phyloP scores from a whole-genome alignment of 345 rosid genomes.

The Rubroshorea leprosula region DNA sequence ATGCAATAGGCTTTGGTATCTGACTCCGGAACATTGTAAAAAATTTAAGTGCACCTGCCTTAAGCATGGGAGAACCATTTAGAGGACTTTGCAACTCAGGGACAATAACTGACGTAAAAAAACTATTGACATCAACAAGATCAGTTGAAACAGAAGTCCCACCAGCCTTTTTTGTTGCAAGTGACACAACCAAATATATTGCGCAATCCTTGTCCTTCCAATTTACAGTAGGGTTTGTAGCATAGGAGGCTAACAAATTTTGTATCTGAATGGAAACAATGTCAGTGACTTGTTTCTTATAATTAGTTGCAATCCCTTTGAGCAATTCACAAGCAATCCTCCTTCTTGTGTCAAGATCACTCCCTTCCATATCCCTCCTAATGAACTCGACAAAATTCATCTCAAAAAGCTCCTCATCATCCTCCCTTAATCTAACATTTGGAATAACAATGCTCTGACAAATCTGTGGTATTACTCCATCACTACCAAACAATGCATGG shows the following conservation, averaged over 20 bases:
- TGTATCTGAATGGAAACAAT: conserved; percentile 75
- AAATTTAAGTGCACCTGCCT: conserved; percentile 93
- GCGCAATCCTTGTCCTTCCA: conserved; percentile 99
- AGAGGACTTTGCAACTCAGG: conserved; percentile 79
- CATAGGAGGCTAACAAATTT: conserved; percentile 53
- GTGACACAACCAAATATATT: conserved; percentile 84
- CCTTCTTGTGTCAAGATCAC: conserved; percentile 95
- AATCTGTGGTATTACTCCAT: conserved; percentile 72
- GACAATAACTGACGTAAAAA: conserved; percentile 65
- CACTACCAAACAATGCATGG: conserved; percentile 71
- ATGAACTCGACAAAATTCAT: conserved; percentile 95
- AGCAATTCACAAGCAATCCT: conserved; percentile 96
- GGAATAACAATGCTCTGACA: conserved; percentile 92
- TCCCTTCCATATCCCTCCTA: conserved; percentile 99
- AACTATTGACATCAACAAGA: conserved; percentile 77
- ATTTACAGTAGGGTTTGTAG: conserved; percentile 57
- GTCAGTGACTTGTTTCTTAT: conserved; percentile 59
- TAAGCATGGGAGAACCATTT: conserved; percentile 79
- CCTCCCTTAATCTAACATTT: conserved; percentile 86
- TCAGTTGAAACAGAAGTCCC: conserved; percentile 77
- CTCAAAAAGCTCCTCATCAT: conserved; percentile 95
- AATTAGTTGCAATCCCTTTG: conserved; percentile 86
- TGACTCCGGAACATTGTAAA: conserved; percentile 73
- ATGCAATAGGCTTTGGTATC: conserved; percentile 60
- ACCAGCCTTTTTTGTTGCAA: conserved; percentile 82